Base-by-base conservation (phyloP, 371 early-diverging fungal genomes). In the Rhizopus delemar region DNA sequence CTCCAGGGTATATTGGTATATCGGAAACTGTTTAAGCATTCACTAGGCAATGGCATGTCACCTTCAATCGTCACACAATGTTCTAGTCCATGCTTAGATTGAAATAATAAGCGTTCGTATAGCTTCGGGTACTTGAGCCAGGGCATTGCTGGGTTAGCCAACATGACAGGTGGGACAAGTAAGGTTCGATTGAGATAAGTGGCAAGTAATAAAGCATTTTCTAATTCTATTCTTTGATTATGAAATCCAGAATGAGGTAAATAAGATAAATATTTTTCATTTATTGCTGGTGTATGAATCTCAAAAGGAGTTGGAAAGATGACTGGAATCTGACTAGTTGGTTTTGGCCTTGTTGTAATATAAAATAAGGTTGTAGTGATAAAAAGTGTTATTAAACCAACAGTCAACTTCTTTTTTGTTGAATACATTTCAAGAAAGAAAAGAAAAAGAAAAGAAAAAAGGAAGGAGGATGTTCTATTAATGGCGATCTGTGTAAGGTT, bases 231-330 rank as follows among this genome's bases (percentile, higher is more conserved):
- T 12, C 82, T 74, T 60, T 87, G 87, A 53, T 84, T 85, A 56
- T 84, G 82, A 60, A 85, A 83, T 5, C 87, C 87, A 34, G 83
- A 84, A 64, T 87, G 87, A 12, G 87, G 87, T 22, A 87, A 58
- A 66, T 82, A 87, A 2, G 82, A 69, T 1, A 87, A 59, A 46
- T 70, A 87, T 38, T 74, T 77, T 63, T 80, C 77, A 5, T 58
- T 28, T 6, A 13, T 9, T 8, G 28, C 33, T 2, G 54, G 50
- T 45, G 13, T 55, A 46, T 63, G 52, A 7, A 45, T 49, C 32
- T 60, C 60, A 60, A 63, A 68, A 5, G 68, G 35, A 0, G 41
- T 32, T 41, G 68, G 68, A 41, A 43, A 63, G n/a, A 52, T 38
- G 6, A 68, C 68, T 9, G 63, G 63, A 16, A 66, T 48, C n/a